These are phyloP conservation scores for Exserohilum rostratum DNA, from an alignment of 2,329 filamentous ascomycete genomes.

Conservation along the genomic window DNA sequence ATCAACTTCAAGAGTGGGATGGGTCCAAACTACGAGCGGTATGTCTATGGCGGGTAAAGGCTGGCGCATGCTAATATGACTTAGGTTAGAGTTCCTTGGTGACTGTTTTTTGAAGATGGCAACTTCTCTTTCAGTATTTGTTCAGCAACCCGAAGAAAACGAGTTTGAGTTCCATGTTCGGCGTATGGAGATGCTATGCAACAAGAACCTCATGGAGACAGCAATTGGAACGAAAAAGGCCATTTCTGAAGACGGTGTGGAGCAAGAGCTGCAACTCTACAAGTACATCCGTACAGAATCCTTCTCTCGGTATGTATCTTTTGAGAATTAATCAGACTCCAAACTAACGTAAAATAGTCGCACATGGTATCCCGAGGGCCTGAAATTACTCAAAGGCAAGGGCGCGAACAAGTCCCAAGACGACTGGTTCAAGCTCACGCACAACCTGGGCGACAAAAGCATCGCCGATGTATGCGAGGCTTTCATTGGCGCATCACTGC, in stretches of 20 bases:
- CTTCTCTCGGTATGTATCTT: slow-evolving; percentile 68
- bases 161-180: slow-evolving; percentile 90
- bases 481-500: slow-evolving; percentile 82
- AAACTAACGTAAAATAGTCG: slow-evolving; percentile 56
- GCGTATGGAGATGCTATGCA: slow-evolving; percentile 90
- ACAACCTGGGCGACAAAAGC: slow-evolving; percentile 77
- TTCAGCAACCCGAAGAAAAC: slow-evolving; percentile 74
- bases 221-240: slow-evolving; percentile 57
- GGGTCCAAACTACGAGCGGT: slow-evolving; percentile 90
- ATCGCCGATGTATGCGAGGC: slow-evolving; percentile 96
- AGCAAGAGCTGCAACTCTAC: slow-evolving; percentile 60
- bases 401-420: slow-evolving; percentile 57
- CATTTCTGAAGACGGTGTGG: slow-evolving; percentile 45
- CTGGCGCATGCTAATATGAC: not conserved
- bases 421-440: slow-evolving; percentile 62
- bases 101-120: slow-evolving; percentile 96
- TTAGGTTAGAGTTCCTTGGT: slow-evolving; percentile 81
- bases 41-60: not conserved
- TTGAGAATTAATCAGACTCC: not conserved
- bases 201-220: slow-evolving; percentile 82
- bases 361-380: slow-evolving; percentile 84
- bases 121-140: slow-evolving; percentile 86
- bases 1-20: slow-evolving; percentile 82
- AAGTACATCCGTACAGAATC: slow-evolving; percentile 82
- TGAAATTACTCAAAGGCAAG: slow-evolving; percentile 77